Evolutionary conservation across 305 asterid species (phyloP), one percentile per base, ranked within the genome.

Genomic region (Solanum hybrid): DNA sequence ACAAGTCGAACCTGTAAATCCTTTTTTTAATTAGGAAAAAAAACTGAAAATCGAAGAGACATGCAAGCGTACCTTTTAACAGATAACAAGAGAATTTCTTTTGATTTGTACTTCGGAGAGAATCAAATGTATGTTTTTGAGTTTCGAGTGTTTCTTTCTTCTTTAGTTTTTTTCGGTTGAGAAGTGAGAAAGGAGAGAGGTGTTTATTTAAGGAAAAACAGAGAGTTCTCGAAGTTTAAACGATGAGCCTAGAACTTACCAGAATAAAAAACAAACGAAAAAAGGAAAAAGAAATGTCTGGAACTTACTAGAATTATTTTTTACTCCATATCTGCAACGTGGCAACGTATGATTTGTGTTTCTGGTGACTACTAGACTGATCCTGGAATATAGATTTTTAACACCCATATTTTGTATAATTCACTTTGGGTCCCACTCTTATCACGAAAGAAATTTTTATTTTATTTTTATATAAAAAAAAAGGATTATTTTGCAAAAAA

Each of bases 181-280:
- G 11, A 80, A 91, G 61, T 20, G 45, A 12, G 36, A 32, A 0
- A 1, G 8, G 27, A 7, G 14, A 61, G 39, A 34, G 81, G 87
- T 10, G 36, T 24, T n/a, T 95, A 93, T 94, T 86, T 34, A 80
- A 78, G 90, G 37, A 0, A 29, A 29, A 87, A 3, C 6, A 33
- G 96, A 92, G 36, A 70, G 22, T 13, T 73, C 95, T 88, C 39
- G 98, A 95, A 94, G 75, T 45, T 75, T n/a, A 32, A 68, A 80
- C 93, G 78, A 10, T 1, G 45, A 33, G 22, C 11, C 96, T 90
- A 88, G 98, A 95, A 95, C 65, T 86, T 92, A 88, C 96, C 90
- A 90, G 96, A 93, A n/a, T 0, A 41, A 51, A 36, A 51, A 36
- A 34, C 13, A 79, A n/a, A 2, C 13, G 1, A 2, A 5, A 79